phyloP scores from a whole-genome alignment of 1,284 basidiomycete genomes.

The Pseudozyma flocculosa region DNA sequence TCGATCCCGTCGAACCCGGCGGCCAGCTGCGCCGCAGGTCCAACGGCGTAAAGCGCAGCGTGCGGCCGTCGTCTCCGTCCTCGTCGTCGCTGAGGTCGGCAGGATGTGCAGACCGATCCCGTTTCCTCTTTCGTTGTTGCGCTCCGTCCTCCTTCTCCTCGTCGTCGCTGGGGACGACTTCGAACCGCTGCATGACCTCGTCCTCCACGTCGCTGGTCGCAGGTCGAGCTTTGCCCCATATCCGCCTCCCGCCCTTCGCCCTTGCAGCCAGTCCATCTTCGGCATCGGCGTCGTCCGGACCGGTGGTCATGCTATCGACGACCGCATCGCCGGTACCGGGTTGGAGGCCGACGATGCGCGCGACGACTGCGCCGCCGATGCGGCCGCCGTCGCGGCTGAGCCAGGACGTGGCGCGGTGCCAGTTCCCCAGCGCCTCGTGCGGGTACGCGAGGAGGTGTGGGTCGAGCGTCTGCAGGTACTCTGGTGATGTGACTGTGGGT shows the following conservation, averaged over 20 bases:
- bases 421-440: not conserved
- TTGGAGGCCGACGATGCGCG: constrained; percentile 15
- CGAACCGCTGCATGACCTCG: not conserved
- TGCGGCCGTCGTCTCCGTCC: constrained; percentile 8
- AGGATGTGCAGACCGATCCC: not conserved
- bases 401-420: constrained; percentile 12
- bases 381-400: constrained; percentile 3
- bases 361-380: constrained; percentile 13
- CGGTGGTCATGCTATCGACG: constrained; percentile 16
- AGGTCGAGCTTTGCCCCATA: not conserved
- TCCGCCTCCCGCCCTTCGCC: not conserved
- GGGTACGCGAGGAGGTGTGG: constrained; percentile 16
- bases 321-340: constrained; percentile 7
- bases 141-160: not conserved
- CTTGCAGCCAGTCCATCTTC: not conserved
- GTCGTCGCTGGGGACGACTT: not conserved
- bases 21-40: constrained; percentile 50
- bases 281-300: constrained; percentile 2
- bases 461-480: constrained; percentile 14
- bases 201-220: constrained; percentile 2
- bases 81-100: not conserved
- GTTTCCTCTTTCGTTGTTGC: not conserved
- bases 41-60: constrained; percentile 35
- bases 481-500: constrained; percentile 6
- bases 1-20: constrained; percentile 26